Evolutionary conservation across 495 filamentous ascomycete species (phyloP).

Genomic region (Aspergillus heteromorphus): DNA sequence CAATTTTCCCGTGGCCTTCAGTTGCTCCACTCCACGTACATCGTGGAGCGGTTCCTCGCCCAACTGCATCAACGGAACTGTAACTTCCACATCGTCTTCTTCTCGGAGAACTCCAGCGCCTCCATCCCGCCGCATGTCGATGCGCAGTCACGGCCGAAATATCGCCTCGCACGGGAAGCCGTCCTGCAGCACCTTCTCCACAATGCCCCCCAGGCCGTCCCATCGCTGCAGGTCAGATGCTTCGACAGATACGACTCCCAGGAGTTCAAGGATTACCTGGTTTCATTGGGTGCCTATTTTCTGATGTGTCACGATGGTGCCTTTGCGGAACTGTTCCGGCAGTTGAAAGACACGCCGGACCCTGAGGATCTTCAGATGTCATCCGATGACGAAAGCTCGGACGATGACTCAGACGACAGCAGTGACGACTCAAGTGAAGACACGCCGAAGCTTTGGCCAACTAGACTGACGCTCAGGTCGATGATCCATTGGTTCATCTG

Average conservation of each 20-base stretch:
- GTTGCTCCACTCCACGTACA: conserved; percentile 62
- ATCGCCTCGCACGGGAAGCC: conserved; percentile 53
- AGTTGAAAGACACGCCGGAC: neutral
- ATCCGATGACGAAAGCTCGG: neutral
- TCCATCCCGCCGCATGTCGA: conserved; percentile 10
- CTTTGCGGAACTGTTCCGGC: neutral
- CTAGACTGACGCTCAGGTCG: conserved; percentile 28
- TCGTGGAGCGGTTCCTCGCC: conserved; percentile 58
- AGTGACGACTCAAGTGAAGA: neutral
- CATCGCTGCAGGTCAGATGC: conserved; percentile 31
- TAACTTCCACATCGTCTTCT: conserved; percentile 65
- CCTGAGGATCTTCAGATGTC: neutral
- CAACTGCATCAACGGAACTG: conserved; percentile 57
- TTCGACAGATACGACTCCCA: conserved; percentile 42
- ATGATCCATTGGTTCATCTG: conserved; percentile 47
- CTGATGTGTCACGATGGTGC: conserved; percentile 65
- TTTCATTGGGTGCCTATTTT: conserved; percentile 50
- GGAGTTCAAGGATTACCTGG: conserved; percentile 51
- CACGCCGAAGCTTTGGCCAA: neutral
- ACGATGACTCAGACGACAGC: neutral
- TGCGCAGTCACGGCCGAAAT: conserved; percentile 35
- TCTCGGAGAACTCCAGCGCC: conserved; percentile 34
- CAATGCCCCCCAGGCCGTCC: conserved; percentile 23
- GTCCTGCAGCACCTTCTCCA: conserved; percentile 57
- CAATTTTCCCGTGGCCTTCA: conserved; percentile 66